Evolutionary conservation across 257 asterid genomes (phyloP).

Genomic region (Przewalskia tangutica): DNA sequence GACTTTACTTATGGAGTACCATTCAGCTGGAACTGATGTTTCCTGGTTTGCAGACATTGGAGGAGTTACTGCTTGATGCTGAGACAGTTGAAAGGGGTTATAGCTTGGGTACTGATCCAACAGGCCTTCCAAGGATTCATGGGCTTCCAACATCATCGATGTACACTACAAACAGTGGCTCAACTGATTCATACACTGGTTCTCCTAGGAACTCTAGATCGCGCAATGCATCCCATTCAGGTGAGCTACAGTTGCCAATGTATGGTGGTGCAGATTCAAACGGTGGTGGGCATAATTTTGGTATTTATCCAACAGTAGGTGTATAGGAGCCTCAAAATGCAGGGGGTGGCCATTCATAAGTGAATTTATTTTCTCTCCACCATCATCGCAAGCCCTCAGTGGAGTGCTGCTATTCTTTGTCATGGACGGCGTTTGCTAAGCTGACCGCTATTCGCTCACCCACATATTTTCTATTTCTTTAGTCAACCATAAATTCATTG

Average conservation of each 20-base stretch:
- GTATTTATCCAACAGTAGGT: conserved; percentile 46
- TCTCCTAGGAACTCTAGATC: conserved; percentile 47
- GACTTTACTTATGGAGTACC: not conserved
- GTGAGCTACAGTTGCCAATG: conserved; percentile 60
- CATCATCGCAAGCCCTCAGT: not conserved
- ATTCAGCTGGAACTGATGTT: not conserved
- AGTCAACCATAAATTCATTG: not conserved
- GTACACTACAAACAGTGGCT: conserved; percentile 38
- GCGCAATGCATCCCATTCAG: conserved; percentile 77
- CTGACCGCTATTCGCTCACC: conserved; percentile 8
- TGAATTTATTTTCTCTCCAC: conserved; percentile 15
- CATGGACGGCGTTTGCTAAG: not conserved
- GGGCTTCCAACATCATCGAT: conserved; percentile 83
- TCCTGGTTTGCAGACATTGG: conserved; percentile 47
- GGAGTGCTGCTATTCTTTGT: conserved; percentile 28
- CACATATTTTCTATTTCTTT: conserved; percentile 1
- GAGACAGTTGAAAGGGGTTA: conserved; percentile 86
- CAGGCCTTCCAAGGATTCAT: conserved; percentile 86
- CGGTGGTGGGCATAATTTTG: conserved; percentile 46
- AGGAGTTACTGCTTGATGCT: conserved; percentile 89
- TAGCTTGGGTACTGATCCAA: conserved; percentile 55
- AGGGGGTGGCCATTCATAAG: conserved; percentile 4
- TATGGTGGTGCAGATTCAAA: conserved; percentile 40
- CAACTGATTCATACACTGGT: conserved; percentile 42
- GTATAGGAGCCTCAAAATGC: conserved; percentile 15